These are phyloP conservation scores for Citrus reticulata DNA, from an alignment of 345 rosid species.

Conservation along the genomic window DNA sequence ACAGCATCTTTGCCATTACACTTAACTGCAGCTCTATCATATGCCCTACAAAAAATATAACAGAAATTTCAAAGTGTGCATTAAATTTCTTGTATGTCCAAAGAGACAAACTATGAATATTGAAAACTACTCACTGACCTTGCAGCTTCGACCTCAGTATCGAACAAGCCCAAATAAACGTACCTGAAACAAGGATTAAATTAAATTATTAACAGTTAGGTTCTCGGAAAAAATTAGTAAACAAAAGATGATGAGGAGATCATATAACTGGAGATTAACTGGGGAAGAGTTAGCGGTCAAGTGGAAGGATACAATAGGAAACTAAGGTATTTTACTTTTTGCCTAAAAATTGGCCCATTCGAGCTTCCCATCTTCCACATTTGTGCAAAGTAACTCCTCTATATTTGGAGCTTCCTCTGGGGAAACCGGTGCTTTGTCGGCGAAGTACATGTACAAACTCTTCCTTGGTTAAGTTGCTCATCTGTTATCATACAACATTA, in stretches of 20 bases:
- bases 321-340: conserved; percentile 52
- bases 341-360: conserved; percentile 93
- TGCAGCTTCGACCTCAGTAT: conserved; percentile 92
- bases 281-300: neutral
- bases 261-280: neutral
- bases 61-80: neutral
- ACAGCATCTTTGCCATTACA: conserved; percentile 95
- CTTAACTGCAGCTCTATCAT: conserved; percentile 91
- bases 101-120: neutral
- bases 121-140: conserved; percentile 36
- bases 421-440: conserved; percentile 95
- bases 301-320: neutral
- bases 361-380: conserved; percentile 98
- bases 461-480: conserved; percentile 81
- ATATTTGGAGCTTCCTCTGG: conserved; percentile 93
- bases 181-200: conserved; percentile 38
- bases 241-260: neutral
- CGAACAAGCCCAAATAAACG: conserved; percentile 91
- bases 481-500: conserved; percentile 43
- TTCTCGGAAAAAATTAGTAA: too few species aligned
- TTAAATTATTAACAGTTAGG: neutral
- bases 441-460: conserved; percentile 94
- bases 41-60: conserved; percentile 41
- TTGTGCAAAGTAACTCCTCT: conserved; percentile 98
- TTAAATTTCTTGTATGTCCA: neutral